These are phyloP conservation scores for Rhodosporidiobolus sp. DNA, from an alignment of 768 basidiomycete species.

Conservation along the genomic window DNA sequence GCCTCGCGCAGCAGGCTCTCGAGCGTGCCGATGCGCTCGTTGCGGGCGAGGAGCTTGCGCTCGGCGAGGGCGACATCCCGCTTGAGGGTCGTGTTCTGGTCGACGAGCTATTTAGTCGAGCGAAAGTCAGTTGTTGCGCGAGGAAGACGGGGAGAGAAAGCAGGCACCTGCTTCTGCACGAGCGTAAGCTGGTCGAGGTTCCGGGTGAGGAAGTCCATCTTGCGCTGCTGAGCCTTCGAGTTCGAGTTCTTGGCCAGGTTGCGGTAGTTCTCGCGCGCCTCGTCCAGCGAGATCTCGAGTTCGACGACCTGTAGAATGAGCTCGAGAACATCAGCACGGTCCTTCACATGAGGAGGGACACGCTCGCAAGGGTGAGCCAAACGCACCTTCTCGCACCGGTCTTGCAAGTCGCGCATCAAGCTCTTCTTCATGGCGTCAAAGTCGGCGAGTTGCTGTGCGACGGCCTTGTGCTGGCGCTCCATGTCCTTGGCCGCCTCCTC, in stretches of 20 bases:
- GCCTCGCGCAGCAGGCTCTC: slow-evolving; percentile 90
- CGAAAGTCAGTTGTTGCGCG: background rate
- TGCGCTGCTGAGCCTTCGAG: slow-evolving; percentile 97
- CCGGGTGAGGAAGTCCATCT: slow-evolving; percentile 97
- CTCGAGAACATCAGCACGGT: no score
- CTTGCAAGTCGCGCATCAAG: slow-evolving; percentile 96
- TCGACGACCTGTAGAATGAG: slow-evolving; percentile 75
- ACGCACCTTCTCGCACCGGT: slow-evolving; percentile 94
- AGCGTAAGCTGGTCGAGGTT: slow-evolving; percentile 91
- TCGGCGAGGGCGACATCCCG: slow-evolving; percentile 97
- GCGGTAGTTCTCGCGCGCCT: slow-evolving; percentile 98
- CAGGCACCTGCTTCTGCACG: slow-evolving; percentile 93
- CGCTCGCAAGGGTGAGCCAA: background rate
- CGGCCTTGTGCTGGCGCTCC: slow-evolving; percentile 91
- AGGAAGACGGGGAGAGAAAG: background rate
- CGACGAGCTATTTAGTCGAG: slow-evolving; percentile 79
- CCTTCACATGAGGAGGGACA: background rate
- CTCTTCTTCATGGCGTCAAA: slow-evolving; percentile 99
- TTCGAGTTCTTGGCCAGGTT: slow-evolving; percentile 98
- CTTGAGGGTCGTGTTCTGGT: slow-evolving; percentile 95
- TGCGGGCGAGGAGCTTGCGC: slow-evolving; percentile 89
- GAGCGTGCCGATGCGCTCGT: slow-evolving; percentile 95
- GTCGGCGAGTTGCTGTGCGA: slow-evolving; percentile 95
- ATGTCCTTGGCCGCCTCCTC: slow-evolving; percentile 96
- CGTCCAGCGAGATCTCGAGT: slow-evolving; percentile 96